Evolutionary conservation across 2,329 filamentous ascomycete species (phyloP).

Genomic region (Aspergillus niger): DNA sequence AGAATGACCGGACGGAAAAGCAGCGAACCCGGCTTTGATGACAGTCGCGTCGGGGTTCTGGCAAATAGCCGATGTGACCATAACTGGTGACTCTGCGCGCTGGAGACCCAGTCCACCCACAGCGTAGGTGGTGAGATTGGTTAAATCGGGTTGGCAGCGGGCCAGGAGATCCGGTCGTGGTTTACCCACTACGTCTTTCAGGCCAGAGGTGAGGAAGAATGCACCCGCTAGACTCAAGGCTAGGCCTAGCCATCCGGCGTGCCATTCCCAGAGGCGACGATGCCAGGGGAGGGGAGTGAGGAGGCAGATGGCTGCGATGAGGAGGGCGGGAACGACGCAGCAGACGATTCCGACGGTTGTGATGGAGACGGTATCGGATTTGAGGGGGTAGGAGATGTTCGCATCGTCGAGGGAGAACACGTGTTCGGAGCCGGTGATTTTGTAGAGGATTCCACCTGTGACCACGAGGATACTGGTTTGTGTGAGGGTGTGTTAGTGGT

Average conservation of each 20-base stretch:
- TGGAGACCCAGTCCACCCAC: neutral
- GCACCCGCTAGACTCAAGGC: constrained; percentile 2
- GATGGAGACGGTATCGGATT: neutral
- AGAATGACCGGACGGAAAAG: constrained; percentile 1
- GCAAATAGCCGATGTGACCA: neutral
- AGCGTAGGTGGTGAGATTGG: neutral
- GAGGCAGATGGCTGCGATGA: constrained; percentile 4
- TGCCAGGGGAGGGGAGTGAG: neutral
- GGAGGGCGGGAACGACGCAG: constrained; percentile 9
- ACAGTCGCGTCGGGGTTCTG: neutral
- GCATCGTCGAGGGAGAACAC: constrained; percentile 3
- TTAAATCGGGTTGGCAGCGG: neutral
- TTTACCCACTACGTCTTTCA: constrained; percentile 5
- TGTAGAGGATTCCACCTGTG: neutral
- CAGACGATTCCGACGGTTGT: neutral
- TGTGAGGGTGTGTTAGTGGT: too few species aligned
- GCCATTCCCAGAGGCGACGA: constrained; percentile 2
- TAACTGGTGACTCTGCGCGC: neutral
- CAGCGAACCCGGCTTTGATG: neutral
- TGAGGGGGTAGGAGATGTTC: constrained; percentile 2
- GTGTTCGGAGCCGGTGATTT: neutral
- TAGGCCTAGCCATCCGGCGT: neutral
- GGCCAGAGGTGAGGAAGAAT: constrained; percentile 6
- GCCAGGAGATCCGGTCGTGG: constrained; percentile 6
- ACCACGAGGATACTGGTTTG: neutral